Percentiles rank a stretch among this genome's conserved stretches.
These are phyloP conservation scores for Alternaria postmessia DNA, from an alignment of 2,329 filamentous ascomycete species.

Conservation along the genomic window DNA sequence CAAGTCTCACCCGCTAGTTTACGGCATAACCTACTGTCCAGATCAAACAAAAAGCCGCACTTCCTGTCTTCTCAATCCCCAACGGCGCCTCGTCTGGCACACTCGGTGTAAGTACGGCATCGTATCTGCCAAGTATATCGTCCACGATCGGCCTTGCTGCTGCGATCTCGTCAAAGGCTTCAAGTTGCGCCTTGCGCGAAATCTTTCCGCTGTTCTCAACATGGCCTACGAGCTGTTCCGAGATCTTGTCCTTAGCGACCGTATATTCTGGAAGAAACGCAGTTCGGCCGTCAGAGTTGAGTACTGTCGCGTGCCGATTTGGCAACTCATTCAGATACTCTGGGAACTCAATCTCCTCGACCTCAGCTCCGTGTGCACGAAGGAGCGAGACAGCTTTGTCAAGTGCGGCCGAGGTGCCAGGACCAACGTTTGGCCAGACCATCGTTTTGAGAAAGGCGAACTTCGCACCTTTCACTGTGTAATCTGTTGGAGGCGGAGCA, in stretches of 20 bases:
- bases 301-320: constrained; percentile 62
- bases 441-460: constrained; percentile 63
- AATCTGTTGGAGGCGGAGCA: constrained; percentile 35
- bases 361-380: constrained; percentile 58
- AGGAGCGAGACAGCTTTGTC: constrained; percentile 47
- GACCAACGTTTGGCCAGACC: constrained; percentile 57
- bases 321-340: constrained; percentile 48
- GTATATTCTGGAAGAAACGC: constrained; percentile 65
- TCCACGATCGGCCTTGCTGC: constrained; percentile 64
- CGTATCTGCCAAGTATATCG: constrained; percentile 60
- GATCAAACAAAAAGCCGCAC: constrained; percentile 59
- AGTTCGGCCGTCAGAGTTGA: constrained; percentile 61
- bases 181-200: constrained; percentile 59
- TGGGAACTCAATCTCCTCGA: constrained; percentile 65
- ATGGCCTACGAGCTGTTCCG: constrained; percentile 56
- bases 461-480: constrained; percentile 57
- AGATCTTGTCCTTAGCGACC: constrained; percentile 58
- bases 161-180: constrained; percentile 65
- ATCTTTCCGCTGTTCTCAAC: constrained; percentile 60
- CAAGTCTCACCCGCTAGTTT: not conserved
- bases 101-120: constrained; percentile 66
- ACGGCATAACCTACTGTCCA: constrained; percentile 57
- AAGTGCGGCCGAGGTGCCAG: constrained; percentile 49
- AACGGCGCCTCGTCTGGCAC: constrained; percentile 67
- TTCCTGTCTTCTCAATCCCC: constrained; percentile 64